Base-by-base conservation (phyloP, 2,329 filamentous ascomycete genomes). In the Cadophora luteo-olivacea region DNA sequence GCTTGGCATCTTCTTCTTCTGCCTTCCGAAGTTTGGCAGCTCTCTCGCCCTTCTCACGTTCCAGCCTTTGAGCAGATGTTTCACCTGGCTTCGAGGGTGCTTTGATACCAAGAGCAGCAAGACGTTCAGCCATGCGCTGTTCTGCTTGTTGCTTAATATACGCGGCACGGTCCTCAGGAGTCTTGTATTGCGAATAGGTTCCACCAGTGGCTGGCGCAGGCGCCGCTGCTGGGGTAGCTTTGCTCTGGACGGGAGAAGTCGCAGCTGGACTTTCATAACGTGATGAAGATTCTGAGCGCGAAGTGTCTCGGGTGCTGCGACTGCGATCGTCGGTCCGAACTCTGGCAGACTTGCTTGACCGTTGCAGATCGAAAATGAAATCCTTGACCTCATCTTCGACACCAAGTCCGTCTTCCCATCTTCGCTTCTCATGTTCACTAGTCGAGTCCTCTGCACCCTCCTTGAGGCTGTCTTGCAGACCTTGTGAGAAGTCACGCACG, bases 61-160 rank as follows among this genome's bases (percentile, higher is more conserved):
- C 96, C 68, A 92, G 88, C 70, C 94, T 88, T 81, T 99, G 94
- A 67, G 91, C 87, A 41, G 94, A 83, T 36, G 89, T 92, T 81
- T 99, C 96, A 3, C 91, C 90, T 49, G 90, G 82, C 77, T 97
- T 97, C 22, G 85, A 84, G 6, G 92, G 91, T 36, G 93, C 89
- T 79, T 93, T 97, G 78, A 99, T 91, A 45, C 96, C 96, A 70
- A 98, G 87, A 58, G 95, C 95, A 69, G 96, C 96, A 76, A 99
- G 87, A 69, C 96, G 91, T 80, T 98, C 96, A 45, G 96, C 95
- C 91, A 99, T 98, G 69, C 95, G 92, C 78, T 95, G 93, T 79
- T 98, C 94, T 9, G 96, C 97, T 79, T 97, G 95, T 79, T 97
- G 94, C 79, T 97, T 97, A 77, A 98, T 97, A 77, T 97, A 97